Percentiles rank a stretch among this genome's conserved stretches.
Evolutionary conservation across 441 rosid species (phyloP).

Genomic region (Pelargonium australe): DNA sequence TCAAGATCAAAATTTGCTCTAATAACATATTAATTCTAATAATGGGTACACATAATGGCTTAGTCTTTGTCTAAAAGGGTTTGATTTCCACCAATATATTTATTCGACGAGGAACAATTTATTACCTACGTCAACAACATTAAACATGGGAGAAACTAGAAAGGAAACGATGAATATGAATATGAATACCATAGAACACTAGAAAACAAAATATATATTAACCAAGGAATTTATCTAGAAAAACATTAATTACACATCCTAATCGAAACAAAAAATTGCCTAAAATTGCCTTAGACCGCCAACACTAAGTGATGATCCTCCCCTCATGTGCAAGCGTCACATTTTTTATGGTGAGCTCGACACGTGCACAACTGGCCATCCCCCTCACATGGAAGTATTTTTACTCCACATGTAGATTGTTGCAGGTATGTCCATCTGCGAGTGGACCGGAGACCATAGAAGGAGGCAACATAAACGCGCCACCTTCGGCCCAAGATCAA

Average conservation of each 20-base stretch:
- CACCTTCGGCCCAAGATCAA: too few species aligned
- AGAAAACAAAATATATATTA: background rate
- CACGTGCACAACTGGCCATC: slow-evolving; percentile 33
- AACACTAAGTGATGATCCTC: background rate
- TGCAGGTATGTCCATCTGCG: too few species aligned
- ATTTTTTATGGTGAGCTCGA: slow-evolving; percentile 35
- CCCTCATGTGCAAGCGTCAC: slow-evolving; percentile 39
- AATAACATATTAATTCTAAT: too few species aligned
- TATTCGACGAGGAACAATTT: too few species aligned
- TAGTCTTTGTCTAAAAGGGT: too few species aligned
- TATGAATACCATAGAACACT: background rate
- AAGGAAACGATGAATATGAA: background rate
- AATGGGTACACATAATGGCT: too few species aligned
- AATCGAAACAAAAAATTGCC: slow-evolving; percentile 33
- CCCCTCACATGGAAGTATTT: background rate
- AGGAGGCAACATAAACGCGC: too few species aligned
- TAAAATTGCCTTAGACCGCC: slow-evolving; percentile 73
- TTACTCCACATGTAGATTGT: too few species aligned
- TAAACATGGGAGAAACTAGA: background rate
- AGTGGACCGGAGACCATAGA: too few species aligned
- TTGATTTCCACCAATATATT: too few species aligned
- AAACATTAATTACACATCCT: background rate
- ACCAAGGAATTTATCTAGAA: background rate
- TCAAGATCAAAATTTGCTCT: too few species aligned
- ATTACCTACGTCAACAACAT: too few species aligned